These are phyloP conservation scores for Plenodomus tracheiphilus DNA, from an alignment of 2,329 filamentous ascomycete species.

Conservation along the genomic window DNA sequence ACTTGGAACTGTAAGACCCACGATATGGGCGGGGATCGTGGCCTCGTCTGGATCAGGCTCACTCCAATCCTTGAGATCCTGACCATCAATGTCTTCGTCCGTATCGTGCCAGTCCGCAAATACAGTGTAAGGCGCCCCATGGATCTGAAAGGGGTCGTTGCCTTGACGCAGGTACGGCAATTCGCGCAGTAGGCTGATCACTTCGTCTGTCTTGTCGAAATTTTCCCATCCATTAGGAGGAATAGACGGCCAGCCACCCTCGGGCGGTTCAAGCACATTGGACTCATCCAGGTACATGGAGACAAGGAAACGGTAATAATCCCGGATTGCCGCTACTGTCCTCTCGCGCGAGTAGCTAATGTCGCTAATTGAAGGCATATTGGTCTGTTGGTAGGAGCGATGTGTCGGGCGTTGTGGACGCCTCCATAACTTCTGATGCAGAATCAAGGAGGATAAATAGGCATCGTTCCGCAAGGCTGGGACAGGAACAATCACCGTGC, in stretches of 20 bases:
- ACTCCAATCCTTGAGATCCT: neutral
- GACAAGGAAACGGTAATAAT: constrained; percentile 13
- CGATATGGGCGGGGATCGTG: constrained; percentile 10
- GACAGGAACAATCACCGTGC: neutral
- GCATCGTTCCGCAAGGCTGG: neutral
- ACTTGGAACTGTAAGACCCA: constrained; percentile 7
- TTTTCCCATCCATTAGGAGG: neutral
- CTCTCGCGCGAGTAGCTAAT: constrained; percentile 11
- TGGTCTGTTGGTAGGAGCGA: neutral
- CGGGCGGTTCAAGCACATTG: constrained; percentile 8
- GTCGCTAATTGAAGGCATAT: constrained; percentile 2
- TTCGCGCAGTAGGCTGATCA: constrained; percentile 13
- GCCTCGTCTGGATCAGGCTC: constrained; percentile 2
- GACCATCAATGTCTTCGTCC: constrained; percentile 1
- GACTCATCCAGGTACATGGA: constrained; percentile 15
- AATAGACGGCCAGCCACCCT: constrained; percentile 13
- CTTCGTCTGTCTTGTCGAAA: constrained; percentile 11
- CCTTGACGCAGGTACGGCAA: constrained; percentile 9
- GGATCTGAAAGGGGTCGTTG: neutral
- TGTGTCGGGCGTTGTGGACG: neutral
- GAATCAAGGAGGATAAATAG: neutral
- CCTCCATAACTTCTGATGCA: neutral
- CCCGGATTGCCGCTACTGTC: constrained; percentile 7
- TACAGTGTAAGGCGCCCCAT: constrained; percentile 3
- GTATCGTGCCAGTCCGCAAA: constrained; percentile 5